Base-by-base conservation (phyloP, 208 protist genomes). In the Trypanosomatidae sp. region DNA sequence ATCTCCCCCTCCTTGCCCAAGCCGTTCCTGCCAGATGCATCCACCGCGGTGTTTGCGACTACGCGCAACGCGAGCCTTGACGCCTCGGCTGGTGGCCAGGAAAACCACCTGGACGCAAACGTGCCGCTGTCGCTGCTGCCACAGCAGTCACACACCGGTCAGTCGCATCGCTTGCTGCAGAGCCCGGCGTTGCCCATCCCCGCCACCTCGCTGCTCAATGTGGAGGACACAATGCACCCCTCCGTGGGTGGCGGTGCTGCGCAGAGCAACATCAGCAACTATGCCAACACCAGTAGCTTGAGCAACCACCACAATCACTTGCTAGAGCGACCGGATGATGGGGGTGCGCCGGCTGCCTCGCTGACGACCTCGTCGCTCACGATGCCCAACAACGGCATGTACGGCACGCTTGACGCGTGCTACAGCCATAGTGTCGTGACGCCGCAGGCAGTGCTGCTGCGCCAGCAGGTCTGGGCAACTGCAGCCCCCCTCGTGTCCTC, bases 351-450 rank as follows among this genome's bases (percentile, higher is more conserved):
- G 2, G 22, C 56, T 6, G 59, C 62, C 47, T 74, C 73, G 17
- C 43, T 58, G 41, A 53, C 56, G 25, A 55, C 71, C 12, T 30
- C 19, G 13, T 44, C 56, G 9, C 73, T 66, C 5, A 47, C 56
- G 1, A 76, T 74, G 13, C 83, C 83, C 39, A 81, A 80, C 73
- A 82, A 78, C 66, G 84, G 83, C 64, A 87, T 87, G 83, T 80
- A 87, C 74, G 79, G 83, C 66, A 87, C 79, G 19, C 84, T 81
- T 39, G 83, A 87, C 39, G 79, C 83, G 5, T 87, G 82, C 71
- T 84, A 78, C 66, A 79, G 79, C 22, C 83, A 87, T 66, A 81
- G 75, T 44, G 44, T 75, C 33, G 73, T 58, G 13, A 76, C 75
- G 2, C 83, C 83, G 41, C 78, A 81, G 70, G 78, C 79, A 9